These are phyloP conservation scores for Umbilicus rupestris DNA, from an alignment of 164 flowering plant species.

Conservation along the genomic window DNA sequence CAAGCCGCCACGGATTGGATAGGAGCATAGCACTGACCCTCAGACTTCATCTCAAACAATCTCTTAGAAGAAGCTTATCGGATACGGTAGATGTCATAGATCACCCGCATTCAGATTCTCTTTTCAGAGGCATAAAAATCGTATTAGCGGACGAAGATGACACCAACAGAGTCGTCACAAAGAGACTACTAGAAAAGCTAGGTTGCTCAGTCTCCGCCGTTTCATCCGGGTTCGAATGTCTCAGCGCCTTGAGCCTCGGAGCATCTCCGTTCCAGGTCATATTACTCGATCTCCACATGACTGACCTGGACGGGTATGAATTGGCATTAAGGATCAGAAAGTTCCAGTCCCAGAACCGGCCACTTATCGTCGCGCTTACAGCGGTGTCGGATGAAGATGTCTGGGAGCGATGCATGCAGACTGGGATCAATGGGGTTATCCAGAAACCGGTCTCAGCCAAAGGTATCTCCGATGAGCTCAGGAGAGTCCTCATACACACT, in stretches of 20 bases:
- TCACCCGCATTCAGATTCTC: conserved; percentile 1
- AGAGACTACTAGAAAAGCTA: conserved; percentile 6
- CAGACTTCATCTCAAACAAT: conserved; percentile 40
- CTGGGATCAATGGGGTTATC: conserved; percentile 7
- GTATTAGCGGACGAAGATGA: conserved; percentile 5
- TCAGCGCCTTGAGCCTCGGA: neutral
- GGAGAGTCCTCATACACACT: conserved; percentile 5
- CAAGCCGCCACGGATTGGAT: conserved; percentile 45
- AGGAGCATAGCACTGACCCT: conserved; percentile 66
- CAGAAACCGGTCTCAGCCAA: conserved; percentile 7
- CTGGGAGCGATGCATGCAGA: conserved; percentile 7
- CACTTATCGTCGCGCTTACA: neutral
- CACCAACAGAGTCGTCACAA: conserved; percentile 2
- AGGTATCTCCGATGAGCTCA: conserved; percentile 9
- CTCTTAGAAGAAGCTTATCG: conserved; percentile 13
- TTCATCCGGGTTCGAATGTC: conserved; percentile 9
- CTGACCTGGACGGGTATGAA: conserved; percentile 7
- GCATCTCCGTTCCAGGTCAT: conserved; percentile 3
- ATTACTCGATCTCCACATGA: conserved; percentile 7
- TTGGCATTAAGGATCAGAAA: conserved; percentile 7
- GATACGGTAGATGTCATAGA: neutral
- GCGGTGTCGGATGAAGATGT: conserved; percentile 3
- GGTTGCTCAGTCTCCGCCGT: conserved; percentile 5
- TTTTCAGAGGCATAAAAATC: conserved; percentile 1
- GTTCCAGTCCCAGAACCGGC: conserved; percentile 6